A percentile compares a stretch with the other conserved stretches of the same genome.
Evolutionary conservation across 208 protist genomes (phyloP).

Genomic region (Blastocrithidia nonstop): DNA sequence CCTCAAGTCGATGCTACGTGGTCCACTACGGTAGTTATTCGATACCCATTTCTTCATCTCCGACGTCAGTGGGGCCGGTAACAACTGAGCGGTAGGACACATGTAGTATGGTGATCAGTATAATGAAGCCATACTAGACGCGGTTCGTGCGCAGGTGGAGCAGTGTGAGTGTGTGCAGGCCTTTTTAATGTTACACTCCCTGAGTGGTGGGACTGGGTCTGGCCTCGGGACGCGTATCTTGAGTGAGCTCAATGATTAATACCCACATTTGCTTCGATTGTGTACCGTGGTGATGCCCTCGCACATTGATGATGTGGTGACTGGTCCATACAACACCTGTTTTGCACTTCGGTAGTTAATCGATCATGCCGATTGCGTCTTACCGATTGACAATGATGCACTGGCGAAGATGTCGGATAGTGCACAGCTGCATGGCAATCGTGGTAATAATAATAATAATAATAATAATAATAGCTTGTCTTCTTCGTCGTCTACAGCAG

Average conservation of each 20-base stretch:
- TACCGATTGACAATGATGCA: slow-evolving; percentile 90
- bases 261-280: slow-evolving; percentile 80
- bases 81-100: slow-evolving; percentile 91
- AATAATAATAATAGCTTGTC: not conserved
- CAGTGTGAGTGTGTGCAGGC: slow-evolving; percentile 91
- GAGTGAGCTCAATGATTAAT: slow-evolving; percentile 89
- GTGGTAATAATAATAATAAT: not conserved
- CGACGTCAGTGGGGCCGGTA: slow-evolving; percentile 76
- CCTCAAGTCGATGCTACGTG: slow-evolving; percentile 59
- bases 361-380: slow-evolving; percentile 88
- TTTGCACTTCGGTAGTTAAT: slow-evolving; percentile 84
- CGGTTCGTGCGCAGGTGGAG: slow-evolving; percentile 79
- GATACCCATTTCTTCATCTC: slow-evolving; percentile 81
- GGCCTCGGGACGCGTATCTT: slow-evolving; percentile 89
- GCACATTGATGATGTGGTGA: slow-evolving; percentile 90
- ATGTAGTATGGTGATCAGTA: slow-evolving; percentile 87
- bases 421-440: slow-evolving; percentile 8
- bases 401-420: slow-evolving; percentile 74
- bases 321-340: slow-evolving; percentile 91
- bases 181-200: slow-evolving; percentile 91
- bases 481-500: too few relatives aligned
- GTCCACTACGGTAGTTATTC: slow-evolving; percentile 79
- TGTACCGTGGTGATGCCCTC: slow-evolving; percentile 85
- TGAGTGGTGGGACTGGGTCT: slow-evolving; percentile 94
- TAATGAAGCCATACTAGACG: slow-evolving; percentile 64